Evolutionary conservation across 495 filamentous ascomycete species (phyloP).

Genomic region (Bryoglossum gracile): DNA sequence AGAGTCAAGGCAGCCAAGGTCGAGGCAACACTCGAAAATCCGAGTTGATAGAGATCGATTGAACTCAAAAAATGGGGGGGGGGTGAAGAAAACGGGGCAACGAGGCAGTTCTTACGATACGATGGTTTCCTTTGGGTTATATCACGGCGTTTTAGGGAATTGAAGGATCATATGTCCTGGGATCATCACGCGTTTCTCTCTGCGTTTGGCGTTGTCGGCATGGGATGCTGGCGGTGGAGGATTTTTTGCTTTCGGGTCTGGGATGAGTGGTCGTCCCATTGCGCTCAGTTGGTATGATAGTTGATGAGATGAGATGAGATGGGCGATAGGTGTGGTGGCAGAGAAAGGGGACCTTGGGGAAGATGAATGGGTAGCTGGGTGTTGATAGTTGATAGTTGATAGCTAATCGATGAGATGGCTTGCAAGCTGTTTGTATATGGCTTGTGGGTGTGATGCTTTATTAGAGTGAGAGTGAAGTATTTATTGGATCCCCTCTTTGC

Average conservation of each 20-base stretch:
- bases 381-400: no score
- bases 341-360: no score
- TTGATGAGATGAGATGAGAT: background rate
- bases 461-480: no score
- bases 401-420: no score
- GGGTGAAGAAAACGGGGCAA: constrained; percentile 1
- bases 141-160: background rate
- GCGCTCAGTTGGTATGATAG: no score
- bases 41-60: constrained; percentile 24
- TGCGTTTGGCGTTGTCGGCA: constrained; percentile 7
- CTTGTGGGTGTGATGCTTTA: no score
- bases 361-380: no score
- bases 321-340: no score
- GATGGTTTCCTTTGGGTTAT: constrained; percentile 12
- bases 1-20: constrained; percentile 18
- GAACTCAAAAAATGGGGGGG: constrained; percentile 3
- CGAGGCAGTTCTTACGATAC: constrained; percentile 15
- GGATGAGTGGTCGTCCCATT: no score
- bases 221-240: background rate
- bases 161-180: constrained; percentile 6
- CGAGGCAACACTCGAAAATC: constrained; percentile 8
- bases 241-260: no score
- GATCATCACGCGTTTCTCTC: background rate
- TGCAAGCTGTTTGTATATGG: no score
- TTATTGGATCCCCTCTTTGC: no score